Base-by-base conservation (phyloP, 2,329 filamentous ascomycete genomes). In the Beauveria rudraprayagi region DNA sequence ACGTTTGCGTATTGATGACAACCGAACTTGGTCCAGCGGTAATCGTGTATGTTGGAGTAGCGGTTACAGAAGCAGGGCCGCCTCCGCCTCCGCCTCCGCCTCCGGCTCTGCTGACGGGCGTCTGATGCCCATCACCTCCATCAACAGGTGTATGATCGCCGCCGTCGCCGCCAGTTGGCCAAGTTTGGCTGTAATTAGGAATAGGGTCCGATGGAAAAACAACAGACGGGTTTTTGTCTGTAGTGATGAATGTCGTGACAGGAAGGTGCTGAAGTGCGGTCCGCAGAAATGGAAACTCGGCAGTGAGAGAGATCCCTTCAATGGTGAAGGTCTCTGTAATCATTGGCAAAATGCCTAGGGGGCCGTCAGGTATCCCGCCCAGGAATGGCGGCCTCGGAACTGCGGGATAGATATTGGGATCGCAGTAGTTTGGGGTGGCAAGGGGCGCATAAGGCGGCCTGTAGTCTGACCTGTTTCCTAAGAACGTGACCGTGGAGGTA, bases 221-320 rank as follows among this genome's bases (percentile, higher is more conserved):
- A 17, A 83, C 78, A 9, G 77, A 75, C 0, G 81, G 81, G 60
- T 83, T 83, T 67, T 82, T 83, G 67, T 82, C 80, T 3, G 80
- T 82, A 2, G 80, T 82, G 56, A 79, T 67, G 52, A 81, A 77
- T 3, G 76, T 79, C 52, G 80, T 65, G 6, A 76, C 76, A 28
- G 66, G 58, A 28, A 54, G 16, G 11, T 30, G 58, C 16, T 16
- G 48, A 19, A 53, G n/a, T 47, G 26, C 28, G 44, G 60, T 54
- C 44, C 5, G 53, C 19, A 2, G 26, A 52, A 17, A 56, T 10
- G 34, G 34, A 6, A 16, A 46, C 3, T 24, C 60, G 3, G 53
- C 47, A 2, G 52, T 56, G 22, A 56, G 7, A 24, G 34, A 6
- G 9, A 46, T 10, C 14, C 60, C 52, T 34, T 61, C 60, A 10